Percentiles rank a stretch among this genome's conserved stretches.
Evolutionary conservation across 2,329 filamentous ascomycete genomes (phyloP).

Genomic region (Pseudocercospora pini-densiflorae): DNA sequence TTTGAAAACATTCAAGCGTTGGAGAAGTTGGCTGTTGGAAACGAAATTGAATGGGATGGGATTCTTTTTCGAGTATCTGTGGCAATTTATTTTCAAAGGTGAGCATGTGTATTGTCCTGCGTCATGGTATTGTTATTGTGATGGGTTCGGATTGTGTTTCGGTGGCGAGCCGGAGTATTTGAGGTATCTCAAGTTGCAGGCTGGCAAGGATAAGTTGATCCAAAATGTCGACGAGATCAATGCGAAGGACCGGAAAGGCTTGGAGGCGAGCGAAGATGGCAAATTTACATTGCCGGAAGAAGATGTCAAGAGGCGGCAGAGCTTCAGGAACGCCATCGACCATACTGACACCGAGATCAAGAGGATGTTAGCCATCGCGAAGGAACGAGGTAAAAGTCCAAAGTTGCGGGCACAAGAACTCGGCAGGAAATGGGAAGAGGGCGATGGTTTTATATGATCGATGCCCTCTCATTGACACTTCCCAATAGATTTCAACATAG

Average conservation of each 20-base stretch:
- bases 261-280: neutral
- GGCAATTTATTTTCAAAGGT: constrained; percentile 51
- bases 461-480: neutral
- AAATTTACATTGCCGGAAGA: neutral
- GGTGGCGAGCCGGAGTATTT: neutral
- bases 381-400: neutral
- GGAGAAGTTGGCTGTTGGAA: constrained; percentile 64
- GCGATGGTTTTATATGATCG: neutral
- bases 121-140: constrained; percentile 2
- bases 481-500: neutral
- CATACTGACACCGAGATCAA: constrained; percentile 10
- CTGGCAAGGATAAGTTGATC: constrained; percentile 1
- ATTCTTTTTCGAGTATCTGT: constrained; percentile 67
- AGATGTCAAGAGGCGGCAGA: neutral
- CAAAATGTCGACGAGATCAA: neutral
- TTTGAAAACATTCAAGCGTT: constrained; percentile 59
- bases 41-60: constrained; percentile 64
- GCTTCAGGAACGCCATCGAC: neutral
- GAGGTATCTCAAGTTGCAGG: neutral
- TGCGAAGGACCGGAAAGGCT: neutral
- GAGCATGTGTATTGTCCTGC: constrained; percentile 10
- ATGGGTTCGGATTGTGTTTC: constrained; percentile 12
- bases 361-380: neutral
- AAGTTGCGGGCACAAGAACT: constrained; percentile 6
- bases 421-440: constrained; percentile 1